These are phyloP conservation scores for Vitis hybrid DNA, from an alignment of 177 flowering plant species.

Conservation along the genomic window DNA sequence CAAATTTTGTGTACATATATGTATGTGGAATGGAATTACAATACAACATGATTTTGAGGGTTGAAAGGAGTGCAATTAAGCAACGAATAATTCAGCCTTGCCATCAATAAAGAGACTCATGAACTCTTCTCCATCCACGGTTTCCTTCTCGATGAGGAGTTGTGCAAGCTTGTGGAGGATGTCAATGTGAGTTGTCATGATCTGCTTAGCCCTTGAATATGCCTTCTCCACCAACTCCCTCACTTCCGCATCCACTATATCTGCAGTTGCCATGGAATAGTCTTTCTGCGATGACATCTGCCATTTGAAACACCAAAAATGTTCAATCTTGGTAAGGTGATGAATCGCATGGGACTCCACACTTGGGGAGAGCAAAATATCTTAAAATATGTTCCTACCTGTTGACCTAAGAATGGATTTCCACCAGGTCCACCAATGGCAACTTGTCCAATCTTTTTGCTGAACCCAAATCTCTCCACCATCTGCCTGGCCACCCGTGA, in stretches of 20 bases:
- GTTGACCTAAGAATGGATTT: conserved; percentile 94
- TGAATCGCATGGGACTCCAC: no score
- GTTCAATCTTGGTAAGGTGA: no score
- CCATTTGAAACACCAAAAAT: not conserved
- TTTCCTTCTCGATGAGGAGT: conserved; percentile 91
- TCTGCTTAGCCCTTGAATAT: conserved; percentile 66
- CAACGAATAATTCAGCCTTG: conserved; percentile 70
- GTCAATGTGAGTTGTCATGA: conserved; percentile 79
- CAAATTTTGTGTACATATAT: conserved; percentile 17
- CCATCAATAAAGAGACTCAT: conserved; percentile 98
- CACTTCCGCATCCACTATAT: conserved; percentile 87
- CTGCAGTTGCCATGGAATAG: conserved; percentile 98
- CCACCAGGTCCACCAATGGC: conserved; percentile 96
- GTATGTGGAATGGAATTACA: not conserved
- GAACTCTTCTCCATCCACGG: conserved; percentile 95
- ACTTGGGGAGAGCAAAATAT: no score
- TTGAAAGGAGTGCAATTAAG: conserved; percentile 21
- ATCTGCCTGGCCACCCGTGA: conserved; percentile 94
- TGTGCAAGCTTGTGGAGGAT: conserved; percentile 94
- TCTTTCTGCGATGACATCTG: conserved; percentile 97
- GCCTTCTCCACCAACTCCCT: conserved; percentile 85
- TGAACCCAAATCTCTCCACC: conserved; percentile 98
- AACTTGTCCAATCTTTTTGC: conserved; percentile 94
- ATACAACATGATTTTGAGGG: conserved; percentile 13
- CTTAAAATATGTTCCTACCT: conserved; percentile 32